Base-by-base conservation (phyloP, 208 protist species). In the Crithidia brevicula region DNA sequence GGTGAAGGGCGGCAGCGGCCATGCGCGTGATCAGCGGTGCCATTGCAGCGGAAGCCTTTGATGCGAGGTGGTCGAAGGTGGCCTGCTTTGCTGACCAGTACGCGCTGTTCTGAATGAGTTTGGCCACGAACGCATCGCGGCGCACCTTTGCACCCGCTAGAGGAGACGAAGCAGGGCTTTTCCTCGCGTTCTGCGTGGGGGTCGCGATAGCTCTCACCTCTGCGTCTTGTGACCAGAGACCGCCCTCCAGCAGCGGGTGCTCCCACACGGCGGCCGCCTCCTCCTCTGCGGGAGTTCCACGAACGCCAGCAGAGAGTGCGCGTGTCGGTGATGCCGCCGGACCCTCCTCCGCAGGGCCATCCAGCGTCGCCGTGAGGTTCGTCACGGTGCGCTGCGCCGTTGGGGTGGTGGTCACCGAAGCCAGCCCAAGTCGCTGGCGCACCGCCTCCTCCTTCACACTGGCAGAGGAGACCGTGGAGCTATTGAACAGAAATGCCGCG, bases 401-500 rank as follows among this genome's bases (percentile, higher is more conserved):
- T 2, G 70, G 70, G 0, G 70, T 76, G n/a, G 70, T 54, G 1
- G 70, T 76, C 13, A 76, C 62, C 6, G 70, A 76, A 38, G 50
- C 43, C 52, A 69, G 30, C 9, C 70, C 70, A 11, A 76, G 70
- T 3, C 70, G 70, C 49, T 66, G 70, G 11, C 70, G 62, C 43
- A 76, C 70, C 56, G 25, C 47, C 13, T 49, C 70, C n/a, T 49
- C 40, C 47, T 58, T 65, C 36, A 76, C 62, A 22, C 54, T 64
- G 3, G 70, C 52, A 5, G 70, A 66, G 27, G 70, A 76, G 20
- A 70, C 70, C 28, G 70, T 31, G 16, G 62, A 57, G 61, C 62
- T 58, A 62, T 70, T 76, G 62, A 69, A 54, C 54, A 76, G 70
- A 38, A 76, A 76, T 9, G 70, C 70, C 1, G 70, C 70, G 4